Conservation (phyloP, 108 stramenopile genomes). For the Stephanodiscus triporus region DNA sequence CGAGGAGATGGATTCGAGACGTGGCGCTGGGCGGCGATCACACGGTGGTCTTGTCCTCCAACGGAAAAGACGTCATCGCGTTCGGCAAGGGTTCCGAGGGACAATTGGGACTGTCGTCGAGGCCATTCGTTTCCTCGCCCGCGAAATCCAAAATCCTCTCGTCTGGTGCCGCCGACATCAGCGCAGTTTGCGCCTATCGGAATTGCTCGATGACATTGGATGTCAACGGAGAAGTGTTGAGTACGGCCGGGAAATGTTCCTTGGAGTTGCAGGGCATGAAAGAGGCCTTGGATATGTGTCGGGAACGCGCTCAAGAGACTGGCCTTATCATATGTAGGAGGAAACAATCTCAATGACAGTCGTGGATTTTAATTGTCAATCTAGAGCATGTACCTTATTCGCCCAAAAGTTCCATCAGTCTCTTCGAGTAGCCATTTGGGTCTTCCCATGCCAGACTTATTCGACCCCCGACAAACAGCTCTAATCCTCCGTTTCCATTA, state of each 20-base stretch:
- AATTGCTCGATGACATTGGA: conserved; percentile 65
- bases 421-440: conserved; percentile 51
- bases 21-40: conserved; percentile 78
- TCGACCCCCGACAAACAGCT: conserved; percentile 46
- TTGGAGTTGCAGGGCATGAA: conserved; percentile 20
- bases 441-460: conserved; percentile 66
- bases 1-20: conserved; percentile 52
- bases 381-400: too few relatives aligned
- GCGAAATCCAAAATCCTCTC: conserved; percentile 59
- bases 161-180: conserved; percentile 29
- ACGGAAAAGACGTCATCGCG: conserved; percentile 55
- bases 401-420: conserved; percentile 27
- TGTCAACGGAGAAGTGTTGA: conserved; percentile 44
- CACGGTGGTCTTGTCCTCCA: conserved; percentile 62
- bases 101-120: conserved; percentile 58
- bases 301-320: conserved; percentile 15
- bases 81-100: conserved; percentile 75
- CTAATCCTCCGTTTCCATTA: conserved; percentile 51
- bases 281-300: conserved; percentile 30
- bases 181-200: conserved; percentile 63
- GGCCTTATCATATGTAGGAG: conserved; percentile 12
- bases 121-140: conserved; percentile 71
- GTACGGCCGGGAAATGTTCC: conserved; percentile 59
- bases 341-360: conserved; percentile 1
- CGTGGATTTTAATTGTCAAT: too few relatives aligned